Evolutionary conservation across 495 filamentous ascomycete genomes (phyloP).

Genomic region (Penicillium fimorum): DNA sequence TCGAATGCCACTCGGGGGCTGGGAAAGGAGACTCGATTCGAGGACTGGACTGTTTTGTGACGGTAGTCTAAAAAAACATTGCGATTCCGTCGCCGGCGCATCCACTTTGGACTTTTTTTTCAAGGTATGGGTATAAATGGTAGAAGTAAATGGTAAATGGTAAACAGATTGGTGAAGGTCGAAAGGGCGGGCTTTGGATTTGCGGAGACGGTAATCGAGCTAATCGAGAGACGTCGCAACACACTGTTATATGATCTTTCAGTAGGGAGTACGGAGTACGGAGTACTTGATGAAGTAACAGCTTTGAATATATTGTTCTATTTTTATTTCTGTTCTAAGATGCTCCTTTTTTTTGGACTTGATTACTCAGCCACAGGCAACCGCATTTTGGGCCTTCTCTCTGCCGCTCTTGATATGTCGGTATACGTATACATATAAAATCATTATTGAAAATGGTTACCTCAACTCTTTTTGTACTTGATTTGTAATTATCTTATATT

Average conservation of each 20-base stretch:
- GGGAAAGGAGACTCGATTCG: conserved; percentile 16
- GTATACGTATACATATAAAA: too few species aligned
- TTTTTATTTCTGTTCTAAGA: background rate
- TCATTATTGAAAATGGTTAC: too few species aligned
- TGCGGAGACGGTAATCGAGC: conserved; percentile 11
- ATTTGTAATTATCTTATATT: background rate
- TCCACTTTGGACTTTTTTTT: background rate
- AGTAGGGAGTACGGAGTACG: too few species aligned
- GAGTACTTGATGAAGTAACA: background rate
- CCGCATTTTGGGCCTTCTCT: conserved; percentile 5
- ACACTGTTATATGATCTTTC: background rate
- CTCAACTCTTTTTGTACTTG: too few species aligned
- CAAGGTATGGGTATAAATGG: background rate
- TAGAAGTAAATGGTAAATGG: background rate
- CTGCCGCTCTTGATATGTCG: background rate
- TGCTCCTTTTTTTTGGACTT: background rate
- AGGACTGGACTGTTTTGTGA: conserved; percentile 4
- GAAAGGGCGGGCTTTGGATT: conserved; percentile 1
- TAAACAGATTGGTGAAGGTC: background rate
- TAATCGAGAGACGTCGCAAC: conserved; percentile 2
- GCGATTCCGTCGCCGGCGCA: conserved; percentile 8
- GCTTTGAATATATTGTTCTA: background rate
- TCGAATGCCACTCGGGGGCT: background rate
- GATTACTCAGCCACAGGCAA: conserved; percentile 14
- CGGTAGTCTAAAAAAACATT: conserved; percentile 17